Conservation (phyloP, 495 filamentous ascomycete species). For the Xylaria sp. region DNA sequence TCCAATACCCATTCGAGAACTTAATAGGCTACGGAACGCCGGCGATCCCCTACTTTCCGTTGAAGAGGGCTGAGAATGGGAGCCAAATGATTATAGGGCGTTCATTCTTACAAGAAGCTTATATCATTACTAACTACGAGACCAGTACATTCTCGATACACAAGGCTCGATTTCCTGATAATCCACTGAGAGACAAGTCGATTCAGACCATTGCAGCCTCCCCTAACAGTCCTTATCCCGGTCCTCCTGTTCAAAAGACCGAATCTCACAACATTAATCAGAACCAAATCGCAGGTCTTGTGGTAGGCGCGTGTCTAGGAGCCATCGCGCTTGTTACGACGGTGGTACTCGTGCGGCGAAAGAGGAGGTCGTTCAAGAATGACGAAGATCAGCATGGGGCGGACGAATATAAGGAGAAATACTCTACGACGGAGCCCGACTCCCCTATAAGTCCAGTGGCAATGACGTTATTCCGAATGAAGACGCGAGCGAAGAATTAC, state of each 20-base stretch:
- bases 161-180: conserved; percentile 60
- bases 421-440: conserved; percentile 34
- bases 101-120: conserved; percentile 73
- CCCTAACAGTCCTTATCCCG: conserved; percentile 53
- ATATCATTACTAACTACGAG: conserved; percentile 72
- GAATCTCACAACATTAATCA: conserved; percentile 52
- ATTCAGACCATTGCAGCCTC: conserved; percentile 57
- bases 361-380: conserved; percentile 31
- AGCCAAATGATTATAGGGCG: conserved; percentile 72
- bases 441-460: conserved; percentile 17
- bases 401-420: conserved; percentile 19
- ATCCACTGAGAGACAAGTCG: conserved; percentile 50
- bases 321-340: conserved; percentile 50
- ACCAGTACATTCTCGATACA: conserved; percentile 64
- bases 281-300: conserved; percentile 47
- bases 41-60: conserved; percentile 67
- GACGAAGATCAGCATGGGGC: conserved; percentile 25
- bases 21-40: conserved; percentile 51
- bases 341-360: conserved; percentile 44
- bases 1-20: conserved; percentile 63
- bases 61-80: conserved; percentile 56
- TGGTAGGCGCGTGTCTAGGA: conserved; percentile 51
- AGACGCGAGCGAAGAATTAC: conserved; percentile 29
- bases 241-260: conserved; percentile 31
- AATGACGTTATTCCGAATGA: conserved; percentile 21